phyloP scores from a whole-genome alignment of 345 rosid genomes.

The Leavenworthia alabamica region DNA sequence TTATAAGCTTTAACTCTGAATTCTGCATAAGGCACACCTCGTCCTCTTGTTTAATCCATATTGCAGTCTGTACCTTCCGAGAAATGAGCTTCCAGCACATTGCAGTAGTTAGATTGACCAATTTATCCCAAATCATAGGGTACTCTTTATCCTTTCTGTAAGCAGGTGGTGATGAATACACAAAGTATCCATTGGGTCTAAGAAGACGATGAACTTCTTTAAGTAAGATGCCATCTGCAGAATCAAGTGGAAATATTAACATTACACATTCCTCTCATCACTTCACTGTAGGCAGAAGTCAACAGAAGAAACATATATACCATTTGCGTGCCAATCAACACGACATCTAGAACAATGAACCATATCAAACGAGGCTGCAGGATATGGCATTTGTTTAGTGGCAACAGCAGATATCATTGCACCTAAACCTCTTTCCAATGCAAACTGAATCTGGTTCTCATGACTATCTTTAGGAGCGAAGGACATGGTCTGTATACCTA shows the following conservation, averaged over 20 bases:
- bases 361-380: conserved; percentile 87
- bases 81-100: conserved; percentile 99
- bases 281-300: neutral
- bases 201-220: conserved; percentile 82
- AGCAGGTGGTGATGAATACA: conserved; percentile 92
- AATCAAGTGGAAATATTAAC: neutral
- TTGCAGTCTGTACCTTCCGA: conserved; percentile 77
- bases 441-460: conserved; percentile 98
- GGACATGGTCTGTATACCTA: conserved; percentile 83
- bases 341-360: conserved; percentile 97
- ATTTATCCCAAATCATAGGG: conserved; percentile 73
- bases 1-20: conserved; percentile 51
- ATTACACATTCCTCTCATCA: too few species aligned
- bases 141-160: conserved; percentile 77
- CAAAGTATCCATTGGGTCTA: conserved; percentile 75
- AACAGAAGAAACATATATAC: conserved; percentile 40
- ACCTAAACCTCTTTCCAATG: conserved; percentile 82
- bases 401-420: conserved; percentile 85
- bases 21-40: conserved; percentile 52
- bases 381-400: conserved; percentile 84
- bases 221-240: conserved; percentile 79
- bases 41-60: conserved; percentile 72
- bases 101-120: conserved; percentile 61
- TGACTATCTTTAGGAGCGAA: conserved; percentile 93
- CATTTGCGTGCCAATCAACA: conserved; percentile 90